Conservation (phyloP, 495 filamentous ascomycete species). For the Neurospora sp. region DNA sequence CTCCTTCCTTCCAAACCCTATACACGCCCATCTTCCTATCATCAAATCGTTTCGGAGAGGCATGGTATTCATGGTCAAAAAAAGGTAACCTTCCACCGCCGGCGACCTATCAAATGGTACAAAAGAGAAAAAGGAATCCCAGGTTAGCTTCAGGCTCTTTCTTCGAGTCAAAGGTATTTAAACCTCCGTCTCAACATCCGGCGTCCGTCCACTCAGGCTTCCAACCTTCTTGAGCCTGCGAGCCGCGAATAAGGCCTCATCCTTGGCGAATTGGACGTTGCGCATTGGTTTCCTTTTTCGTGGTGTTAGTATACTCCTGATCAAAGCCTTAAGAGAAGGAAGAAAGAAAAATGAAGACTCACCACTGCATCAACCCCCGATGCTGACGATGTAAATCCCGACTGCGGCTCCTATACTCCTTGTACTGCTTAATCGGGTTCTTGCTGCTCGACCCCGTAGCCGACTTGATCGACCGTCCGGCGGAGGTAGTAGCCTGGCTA, state of each 20-base stretch:
- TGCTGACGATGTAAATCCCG: conserved; percentile 56
- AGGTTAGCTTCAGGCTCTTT: not conserved
- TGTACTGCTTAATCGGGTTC: conserved; percentile 36
- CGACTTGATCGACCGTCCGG: conserved; percentile 6
- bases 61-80: not conserved
- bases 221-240: conserved; percentile 47
- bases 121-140: not conserved
- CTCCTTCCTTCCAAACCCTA: not conserved
- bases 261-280: conserved; percentile 59
- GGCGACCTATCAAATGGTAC: not conserved
- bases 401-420: conserved; percentile 43
- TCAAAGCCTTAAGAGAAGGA: too few relatives aligned
- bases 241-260: conserved; percentile 54
- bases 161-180: too few relatives aligned
- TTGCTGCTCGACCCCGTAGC: conserved; percentile 16
- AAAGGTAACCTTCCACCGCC: not conserved
- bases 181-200: conserved; percentile 61
- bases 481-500: conserved; percentile 5
- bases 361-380: conserved; percentile 68
- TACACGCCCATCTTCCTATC: not conserved
- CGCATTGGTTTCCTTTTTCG: conserved; percentile 44
- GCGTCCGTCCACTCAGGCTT: conserved; percentile 47
- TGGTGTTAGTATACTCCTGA: too few relatives aligned
- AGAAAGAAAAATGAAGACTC: not conserved
- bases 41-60: not conserved